Evolutionary conservation across 1,284 basidiomycete genomes (phyloP).

Genomic region (Leccinum subatratum): DNA sequence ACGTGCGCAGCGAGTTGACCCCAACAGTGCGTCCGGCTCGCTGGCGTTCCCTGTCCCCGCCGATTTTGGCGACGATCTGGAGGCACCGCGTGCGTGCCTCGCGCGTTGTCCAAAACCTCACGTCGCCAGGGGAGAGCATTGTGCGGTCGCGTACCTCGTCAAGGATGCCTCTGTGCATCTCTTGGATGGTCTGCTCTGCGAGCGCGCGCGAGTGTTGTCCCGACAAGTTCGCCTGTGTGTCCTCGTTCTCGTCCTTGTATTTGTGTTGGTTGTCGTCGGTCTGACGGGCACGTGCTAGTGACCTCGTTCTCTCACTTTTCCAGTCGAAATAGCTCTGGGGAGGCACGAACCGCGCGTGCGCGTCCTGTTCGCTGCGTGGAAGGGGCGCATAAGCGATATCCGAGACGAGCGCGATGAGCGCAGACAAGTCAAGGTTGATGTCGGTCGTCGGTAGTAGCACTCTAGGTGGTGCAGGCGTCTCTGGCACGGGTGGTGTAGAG

Average conservation of each 20-base stretch:
- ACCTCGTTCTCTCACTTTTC: slow-evolving; percentile 42
- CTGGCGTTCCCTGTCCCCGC: slow-evolving; percentile 57
- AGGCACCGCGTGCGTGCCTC: slow-evolving; percentile 68
- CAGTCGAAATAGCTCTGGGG: slow-evolving; percentile 52
- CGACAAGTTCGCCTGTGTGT: slow-evolving; percentile 34
- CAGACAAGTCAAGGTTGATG: slow-evolving; percentile 77
- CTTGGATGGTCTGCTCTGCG: slow-evolving; percentile 62
- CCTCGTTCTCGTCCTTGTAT: slow-evolving; percentile 14
- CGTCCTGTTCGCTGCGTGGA: slow-evolving; percentile 54
- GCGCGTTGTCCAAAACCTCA: slow-evolving; percentile 74
- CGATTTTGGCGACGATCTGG: slow-evolving; percentile 69
- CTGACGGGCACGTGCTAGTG: slow-evolving; percentile 6
- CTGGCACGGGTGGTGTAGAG: slow-evolving; percentile 23
- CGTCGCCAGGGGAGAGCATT: slow-evolving; percentile 4
- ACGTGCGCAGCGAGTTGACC: slow-evolving; percentile 13
- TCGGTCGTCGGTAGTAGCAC: slow-evolving; percentile 45
- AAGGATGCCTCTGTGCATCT: slow-evolving; percentile 64
- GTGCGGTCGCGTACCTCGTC: slow-evolving; percentile 49
- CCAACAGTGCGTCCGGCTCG: slow-evolving; percentile 58
- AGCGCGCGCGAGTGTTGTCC: slow-evolving; percentile 59
- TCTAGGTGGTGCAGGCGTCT: slow-evolving; percentile 15
- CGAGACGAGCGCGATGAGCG: slow-evolving; percentile 77
- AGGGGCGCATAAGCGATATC: slow-evolving; percentile 74
- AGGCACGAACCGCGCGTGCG: slow-evolving; percentile 58
- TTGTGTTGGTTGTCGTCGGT: slow-evolving; percentile 16